Evolutionary conservation across 352 stramenopile species (phyloP), one percentile per base, ranked within the genome.

Genomic region (Phytophthora gonapodyides): DNA sequence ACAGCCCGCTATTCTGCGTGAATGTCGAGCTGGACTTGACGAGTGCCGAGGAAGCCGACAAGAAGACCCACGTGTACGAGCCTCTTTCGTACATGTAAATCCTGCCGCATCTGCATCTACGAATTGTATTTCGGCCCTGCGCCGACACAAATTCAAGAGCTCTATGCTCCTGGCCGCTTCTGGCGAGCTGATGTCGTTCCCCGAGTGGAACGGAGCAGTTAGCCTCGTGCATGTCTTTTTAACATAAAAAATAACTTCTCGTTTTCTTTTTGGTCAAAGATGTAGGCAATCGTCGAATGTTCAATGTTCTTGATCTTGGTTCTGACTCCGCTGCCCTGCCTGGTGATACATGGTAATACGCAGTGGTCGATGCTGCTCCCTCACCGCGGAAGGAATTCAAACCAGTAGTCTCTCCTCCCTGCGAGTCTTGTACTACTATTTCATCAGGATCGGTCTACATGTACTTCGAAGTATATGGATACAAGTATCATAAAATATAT

Each of bases 11-110:
- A 17, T 93, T 95, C 64, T 95, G 86, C 57, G 81, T 93, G 34
- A 84, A 90, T 57, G 83, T 95, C 33, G 80, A 76, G 38, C 67
- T 95, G 37, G 81, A 93, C 37, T 56, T 95, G 35, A 76, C 72
- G 17, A 42, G 41, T 30, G 42, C 31, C 10, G 66, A 85, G 16
- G 69, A 77, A 33, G 51, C 57, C 16, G 33, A 72, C 34, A 67
- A 76, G 68, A 84, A 82, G 70, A 54, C 76, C n/a, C 71, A 65
- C 44, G 85, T 94, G 58, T 94, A 85, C 57, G 85, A 94, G 49
- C 71, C 76, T 11, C 71, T 89, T 17, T 73, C 75, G 41, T 76
- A 75, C 46, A 90, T 92, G 79, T 92, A 88, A 80, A 43, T 16
- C 12, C 24, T 49, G 33, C 47, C 40, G 41, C 43, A 16, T 17